Evolutionary conservation across 768 basidiomycete genomes (phyloP).

Genomic region (Calocybe cyanea): DNA sequence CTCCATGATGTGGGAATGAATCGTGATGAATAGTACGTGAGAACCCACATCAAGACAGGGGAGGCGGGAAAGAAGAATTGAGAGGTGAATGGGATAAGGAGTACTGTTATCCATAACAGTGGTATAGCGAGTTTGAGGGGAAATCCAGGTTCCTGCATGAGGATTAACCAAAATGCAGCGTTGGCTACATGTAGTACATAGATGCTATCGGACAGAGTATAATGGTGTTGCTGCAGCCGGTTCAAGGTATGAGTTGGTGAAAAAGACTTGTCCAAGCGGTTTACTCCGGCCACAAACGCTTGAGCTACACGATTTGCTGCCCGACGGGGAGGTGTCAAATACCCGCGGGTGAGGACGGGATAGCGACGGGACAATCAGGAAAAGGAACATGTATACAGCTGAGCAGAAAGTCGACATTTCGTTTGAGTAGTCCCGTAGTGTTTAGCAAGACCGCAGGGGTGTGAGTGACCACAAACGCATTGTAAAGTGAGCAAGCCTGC

Average conservation of each 20-base stretch:
- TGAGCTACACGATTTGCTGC: constrained; percentile 20
- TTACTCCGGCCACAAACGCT: constrained; percentile 60
- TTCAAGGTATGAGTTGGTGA: constrained; percentile 63
- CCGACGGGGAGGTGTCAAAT: constrained; percentile 20
- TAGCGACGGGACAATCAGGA: neutral
- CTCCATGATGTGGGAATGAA: constrained; percentile 78
- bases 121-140: constrained; percentile 79
- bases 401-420: neutral
- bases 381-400: neutral
- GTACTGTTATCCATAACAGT: constrained; percentile 56
- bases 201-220: constrained; percentile 51
- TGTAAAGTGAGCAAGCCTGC: neutral
- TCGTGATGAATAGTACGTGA: constrained; percentile 81
- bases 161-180: constrained; percentile 64
- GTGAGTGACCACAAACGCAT: neutral
- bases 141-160: constrained; percentile 69
- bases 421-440: neutral
- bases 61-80: constrained; percentile 90
- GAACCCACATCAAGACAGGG: constrained; percentile 82
- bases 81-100: constrained; percentile 81
- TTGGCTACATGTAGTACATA: constrained; percentile 64
- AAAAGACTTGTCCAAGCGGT: constrained; percentile 73
- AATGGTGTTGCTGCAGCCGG: constrained; percentile 54
- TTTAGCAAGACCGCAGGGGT: neutral
- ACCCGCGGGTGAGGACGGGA: neutral